These are phyloP conservation scores for Trypanosoma caninum DNA, from an alignment of 208 protist genomes.

Conservation along the genomic window DNA sequence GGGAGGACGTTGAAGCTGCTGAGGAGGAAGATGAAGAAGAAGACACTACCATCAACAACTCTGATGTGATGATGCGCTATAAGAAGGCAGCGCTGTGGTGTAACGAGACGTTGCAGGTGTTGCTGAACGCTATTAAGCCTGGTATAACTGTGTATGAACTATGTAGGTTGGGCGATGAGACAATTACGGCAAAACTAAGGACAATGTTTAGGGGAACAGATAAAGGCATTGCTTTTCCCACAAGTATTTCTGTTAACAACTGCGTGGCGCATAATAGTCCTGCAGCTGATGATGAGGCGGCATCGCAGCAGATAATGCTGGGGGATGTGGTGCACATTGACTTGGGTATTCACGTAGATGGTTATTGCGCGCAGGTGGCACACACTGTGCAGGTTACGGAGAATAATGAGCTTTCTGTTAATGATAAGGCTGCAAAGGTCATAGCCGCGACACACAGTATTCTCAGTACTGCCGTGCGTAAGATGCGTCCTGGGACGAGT, in stretches of 20 bases:
- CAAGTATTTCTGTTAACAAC: conserved; percentile 98
- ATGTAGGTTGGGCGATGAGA: conserved; percentile 86
- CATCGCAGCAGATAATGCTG: conserved; percentile 67
- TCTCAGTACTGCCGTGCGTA: conserved; percentile 88
- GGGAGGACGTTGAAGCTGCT: conserved; percentile 46
- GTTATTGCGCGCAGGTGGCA: conserved; percentile 95
- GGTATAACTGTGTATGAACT: conserved; percentile 87
- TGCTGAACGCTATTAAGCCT: conserved; percentile 81
- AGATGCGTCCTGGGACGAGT: conserved; percentile 82
- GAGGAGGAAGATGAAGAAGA: conserved; percentile 83
- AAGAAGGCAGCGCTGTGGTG: conserved; percentile 94
- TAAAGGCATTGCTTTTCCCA: conserved; percentile 99
- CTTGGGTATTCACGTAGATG: conserved; percentile 98
- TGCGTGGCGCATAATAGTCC: conserved; percentile 98
- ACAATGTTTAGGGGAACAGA: conserved; percentile 93
- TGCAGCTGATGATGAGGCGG: conserved; percentile 69
- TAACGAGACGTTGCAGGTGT: conserved; percentile 90
- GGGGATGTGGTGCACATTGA: conserved; percentile 99
- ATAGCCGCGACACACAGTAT: conserved; percentile 95
- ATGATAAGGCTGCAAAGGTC: conserved; percentile 91
- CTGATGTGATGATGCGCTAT: conserved; percentile 96
- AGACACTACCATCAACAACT: conserved; percentile 93
- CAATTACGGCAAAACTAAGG: conserved; percentile 79
- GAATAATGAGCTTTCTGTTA: conserved; percentile 69
- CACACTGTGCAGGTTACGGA: conserved; percentile 95